A percentile compares a stretch with the other conserved stretches of the same genome.
Conservation (phyloP, 2,329 filamentous ascomycete species). For the Fusarium acutatum region DNA sequence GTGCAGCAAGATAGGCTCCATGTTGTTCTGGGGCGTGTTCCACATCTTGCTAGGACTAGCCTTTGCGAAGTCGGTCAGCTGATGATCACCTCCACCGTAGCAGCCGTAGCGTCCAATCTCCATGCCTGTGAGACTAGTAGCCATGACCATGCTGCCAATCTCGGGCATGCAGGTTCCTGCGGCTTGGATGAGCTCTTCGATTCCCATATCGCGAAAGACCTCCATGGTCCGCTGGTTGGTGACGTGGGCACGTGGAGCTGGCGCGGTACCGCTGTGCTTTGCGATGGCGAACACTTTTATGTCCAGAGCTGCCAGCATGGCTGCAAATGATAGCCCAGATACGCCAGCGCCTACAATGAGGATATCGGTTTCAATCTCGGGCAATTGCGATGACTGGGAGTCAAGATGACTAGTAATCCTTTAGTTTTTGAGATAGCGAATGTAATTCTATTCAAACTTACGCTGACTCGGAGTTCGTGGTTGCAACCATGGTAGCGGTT, state of each 20-base stretch:
- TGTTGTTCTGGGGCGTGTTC: constrained; percentile 1
- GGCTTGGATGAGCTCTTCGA: not conserved
- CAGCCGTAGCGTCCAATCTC: constrained; percentile 19
- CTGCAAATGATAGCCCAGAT: constrained; percentile 3
- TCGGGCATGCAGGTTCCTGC: constrained; percentile 5
- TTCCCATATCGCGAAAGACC: constrained; percentile 19
- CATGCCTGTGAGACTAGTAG: constrained; percentile 14
- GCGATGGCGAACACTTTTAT: constrained; percentile 8
- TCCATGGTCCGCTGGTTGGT: constrained; percentile 25
- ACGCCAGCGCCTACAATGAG: constrained; percentile 19
- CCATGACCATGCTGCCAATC: constrained; percentile 16
- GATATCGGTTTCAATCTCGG: constrained; percentile 12
- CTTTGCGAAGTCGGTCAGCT: constrained; percentile 21
- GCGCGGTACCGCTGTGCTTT: constrained; percentile 17
- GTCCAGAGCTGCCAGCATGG: not conserved
- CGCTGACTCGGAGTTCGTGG: not conserved
- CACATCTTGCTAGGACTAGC: constrained; percentile 18
- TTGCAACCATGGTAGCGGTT: not conserved
- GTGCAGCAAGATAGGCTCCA: constrained; percentile 8
- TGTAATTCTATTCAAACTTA: not conserved
- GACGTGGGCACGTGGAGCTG: constrained; percentile 18
- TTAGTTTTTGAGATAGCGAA: not conserved
- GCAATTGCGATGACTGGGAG: not conserved
- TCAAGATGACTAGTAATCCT: not conserved
- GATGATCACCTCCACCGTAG: constrained; percentile 16